phyloP scores from a whole-genome alignment of 106 monocot species.

The Dendrobium catenatum region DNA sequence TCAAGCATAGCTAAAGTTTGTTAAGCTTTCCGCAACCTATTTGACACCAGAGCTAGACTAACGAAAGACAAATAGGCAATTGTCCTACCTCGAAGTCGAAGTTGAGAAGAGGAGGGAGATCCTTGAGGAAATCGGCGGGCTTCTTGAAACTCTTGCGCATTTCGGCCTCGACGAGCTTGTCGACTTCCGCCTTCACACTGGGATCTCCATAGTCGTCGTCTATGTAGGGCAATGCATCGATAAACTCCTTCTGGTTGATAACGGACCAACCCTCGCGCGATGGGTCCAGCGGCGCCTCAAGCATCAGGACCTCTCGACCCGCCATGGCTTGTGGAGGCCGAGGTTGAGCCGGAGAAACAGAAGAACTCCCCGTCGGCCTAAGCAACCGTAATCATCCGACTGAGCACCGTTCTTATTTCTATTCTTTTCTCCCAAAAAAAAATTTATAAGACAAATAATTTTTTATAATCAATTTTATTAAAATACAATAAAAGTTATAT shows the following conservation, averaged over 20 bases:
- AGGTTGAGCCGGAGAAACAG: not conserved
- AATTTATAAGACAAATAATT: too few species aligned
- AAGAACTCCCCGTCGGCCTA: not conserved
- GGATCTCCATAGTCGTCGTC: constrained; percentile 94
- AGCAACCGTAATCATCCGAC: not conserved
- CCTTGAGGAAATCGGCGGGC: constrained; percentile 84
- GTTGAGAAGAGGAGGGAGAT: constrained; percentile 72
- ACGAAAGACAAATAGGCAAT: not conserved
- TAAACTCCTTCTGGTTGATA: constrained; percentile 27
- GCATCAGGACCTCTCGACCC: constrained; percentile 70
- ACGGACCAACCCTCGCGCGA: constrained; percentile 38
- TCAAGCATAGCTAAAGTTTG: not conserved
- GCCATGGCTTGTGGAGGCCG: constrained; percentile 17
- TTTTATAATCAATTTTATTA: too few species aligned
- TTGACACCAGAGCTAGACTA: not conserved
- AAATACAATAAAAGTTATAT: too few species aligned
- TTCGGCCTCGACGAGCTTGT: constrained; percentile 87
- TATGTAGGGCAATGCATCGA: constrained; percentile 96
- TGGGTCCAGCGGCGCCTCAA: constrained; percentile 69
- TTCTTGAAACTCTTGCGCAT: constrained; percentile 79
- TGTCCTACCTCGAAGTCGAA: constrained; percentile 50
- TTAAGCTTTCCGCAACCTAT: not conserved
- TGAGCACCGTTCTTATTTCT: too few species aligned
- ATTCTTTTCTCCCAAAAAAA: too few species aligned
- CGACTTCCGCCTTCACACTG: constrained; percentile 80